Evolutionary conservation across 2,329 filamentous ascomycete species (phyloP), one percentile per base, ranked within the genome.

Genomic region (Colletotrichum caudatum): DNA sequence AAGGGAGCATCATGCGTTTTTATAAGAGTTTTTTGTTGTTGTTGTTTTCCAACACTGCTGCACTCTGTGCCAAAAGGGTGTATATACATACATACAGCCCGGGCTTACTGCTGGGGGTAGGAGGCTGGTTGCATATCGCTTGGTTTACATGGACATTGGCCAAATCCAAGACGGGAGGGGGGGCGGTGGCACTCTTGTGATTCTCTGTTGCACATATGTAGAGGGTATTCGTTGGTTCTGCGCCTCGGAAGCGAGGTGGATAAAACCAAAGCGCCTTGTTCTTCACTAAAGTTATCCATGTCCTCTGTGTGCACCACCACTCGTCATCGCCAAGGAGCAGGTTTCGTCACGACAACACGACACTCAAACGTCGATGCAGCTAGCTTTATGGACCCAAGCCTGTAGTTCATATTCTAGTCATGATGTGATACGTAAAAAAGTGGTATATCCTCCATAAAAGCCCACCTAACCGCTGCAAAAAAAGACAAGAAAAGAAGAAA

Each of bases 401-500:
- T 60, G 33, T 64, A 48, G 53, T 51, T 59, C 64, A 64, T 71
- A 59, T 59, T 35, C 64, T 54, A 69, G 58, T 69, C 69, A 54
- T 71, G 46, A 71, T 64, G 20, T 23, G 4, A 51, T 41, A 41
- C 53, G 23, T 71, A 69, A n/a, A 65, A 70, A 72, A 70, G 66
- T 72, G 69, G 69, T 72, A 72, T 72, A 72, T 72, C 69, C 69
- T 72, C 69, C 69, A 64, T 65, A 51, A 59, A 63, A 63, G 33
- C 16, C 59, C 54, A 46, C 33, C 33, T 69, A 59, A 29, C 41
- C 48, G 69, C 53, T 69, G 12, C 33, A 14, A 33, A 54, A 50
- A 12, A 26, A 16, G n/a, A 26, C 0, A 8, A 26, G 26, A 54
- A 23, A 26, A 68, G 56, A 11, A 7, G 23, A 44, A 51, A 8